These are phyloP conservation scores for Davidsoniella australis DNA, from an alignment of 2,329 filamentous ascomycete species.

Conservation along the genomic window DNA sequence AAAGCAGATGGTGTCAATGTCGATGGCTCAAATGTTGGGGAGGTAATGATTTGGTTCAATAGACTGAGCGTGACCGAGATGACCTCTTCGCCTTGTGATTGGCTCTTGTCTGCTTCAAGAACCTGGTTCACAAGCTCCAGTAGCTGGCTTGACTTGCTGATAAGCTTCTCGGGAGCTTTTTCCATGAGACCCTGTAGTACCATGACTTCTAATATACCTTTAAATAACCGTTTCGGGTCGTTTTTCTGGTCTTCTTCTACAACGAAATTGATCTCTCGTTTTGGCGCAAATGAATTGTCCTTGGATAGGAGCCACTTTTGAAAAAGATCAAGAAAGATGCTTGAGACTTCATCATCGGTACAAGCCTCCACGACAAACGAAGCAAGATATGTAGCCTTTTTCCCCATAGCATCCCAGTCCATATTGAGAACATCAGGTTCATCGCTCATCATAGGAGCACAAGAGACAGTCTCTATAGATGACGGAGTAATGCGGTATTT, in stretches of 20 bases:
- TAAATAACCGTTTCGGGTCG: slow-evolving; percentile 23
- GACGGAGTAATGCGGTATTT: slow-evolving; percentile 26
- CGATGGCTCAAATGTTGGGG: slow-evolving; percentile 36
- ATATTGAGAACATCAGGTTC: slow-evolving; percentile 16
- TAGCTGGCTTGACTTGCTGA: slow-evolving; percentile 45
- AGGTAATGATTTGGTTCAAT: slow-evolving; percentile 41
- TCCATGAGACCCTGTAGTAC: slow-evolving; percentile 50
- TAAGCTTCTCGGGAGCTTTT: slow-evolving; percentile 43
- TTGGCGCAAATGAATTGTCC: slow-evolving; percentile 16
- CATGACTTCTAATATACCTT: slow-evolving; percentile 38
- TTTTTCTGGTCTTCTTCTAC: slow-evolving; percentile 15
- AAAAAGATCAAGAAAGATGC: slow-evolving; percentile 43
- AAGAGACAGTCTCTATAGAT: slow-evolving; percentile 30
- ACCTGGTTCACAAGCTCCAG: slow-evolving; percentile 47
- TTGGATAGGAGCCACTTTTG: slow-evolving; percentile 34
- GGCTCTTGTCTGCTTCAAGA: slow-evolving; percentile 28
- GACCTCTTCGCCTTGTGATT: slow-evolving; percentile 29
- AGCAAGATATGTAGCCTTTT: slow-evolving; percentile 31
- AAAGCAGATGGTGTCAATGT: slow-evolving; percentile 27
- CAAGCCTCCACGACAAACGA: slow-evolving; percentile 31
- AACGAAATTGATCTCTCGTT: slow-evolving; percentile 17
- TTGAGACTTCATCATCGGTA: slow-evolving; percentile 38
- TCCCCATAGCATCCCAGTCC: slow-evolving; percentile 29
- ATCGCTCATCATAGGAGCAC: slow-evolving; percentile 12
- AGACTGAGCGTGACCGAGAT: slow-evolving; percentile 40